Conservation (phyloP, 495 filamentous ascomycete species). For the Chlorociboria aeruginascens region DNA sequence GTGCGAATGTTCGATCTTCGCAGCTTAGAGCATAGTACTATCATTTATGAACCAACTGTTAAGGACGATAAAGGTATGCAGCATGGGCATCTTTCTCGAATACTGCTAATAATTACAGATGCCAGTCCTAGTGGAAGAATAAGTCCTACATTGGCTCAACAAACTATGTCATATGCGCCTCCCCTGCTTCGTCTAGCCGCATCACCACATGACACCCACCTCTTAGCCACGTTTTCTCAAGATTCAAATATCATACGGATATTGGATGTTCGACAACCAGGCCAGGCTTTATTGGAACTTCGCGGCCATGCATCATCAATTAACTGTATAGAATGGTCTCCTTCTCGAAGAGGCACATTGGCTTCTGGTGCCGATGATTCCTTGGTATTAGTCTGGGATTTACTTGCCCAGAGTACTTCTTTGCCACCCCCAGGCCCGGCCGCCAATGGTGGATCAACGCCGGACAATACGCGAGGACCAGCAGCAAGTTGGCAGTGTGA, state of each 20-base stretch:
- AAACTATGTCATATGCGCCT: conserved; percentile 68
- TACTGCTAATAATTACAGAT: conserved; percentile 9
- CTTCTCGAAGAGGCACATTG: conserved; percentile 70
- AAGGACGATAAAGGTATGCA: conserved; percentile 71
- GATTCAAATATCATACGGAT: conserved; percentile 91
- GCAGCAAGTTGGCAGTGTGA: conserved; percentile 88
- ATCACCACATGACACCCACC: conserved; percentile 89
- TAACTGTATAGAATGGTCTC: conserved; percentile 94
- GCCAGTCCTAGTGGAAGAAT: conserved; percentile 31
- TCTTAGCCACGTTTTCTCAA: conserved; percentile 90
- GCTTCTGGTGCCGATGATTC: conserved; percentile 90
- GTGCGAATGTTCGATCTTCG: conserved; percentile 98
- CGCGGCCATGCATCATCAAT: conserved; percentile 80
- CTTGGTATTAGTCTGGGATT: conserved; percentile 85
- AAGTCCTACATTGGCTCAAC: conserved; percentile 54
- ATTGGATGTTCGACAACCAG: conserved; percentile 91
- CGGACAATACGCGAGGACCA: conserved; percentile 54
- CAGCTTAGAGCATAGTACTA: conserved; percentile 94
- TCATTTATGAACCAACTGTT: conserved; percentile 93
- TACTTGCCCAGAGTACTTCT: conserved; percentile 55
- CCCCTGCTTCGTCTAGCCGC: conserved; percentile 81
- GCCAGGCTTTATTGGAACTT: conserved; percentile 86
- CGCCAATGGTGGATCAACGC: conserved; percentile 32
- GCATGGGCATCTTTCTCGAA: background rate
- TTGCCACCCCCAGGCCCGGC: conserved; percentile 32